Evolutionary conservation across 768 basidiomycete genomes (phyloP).

Genomic region (Wakefieldia striispora): DNA sequence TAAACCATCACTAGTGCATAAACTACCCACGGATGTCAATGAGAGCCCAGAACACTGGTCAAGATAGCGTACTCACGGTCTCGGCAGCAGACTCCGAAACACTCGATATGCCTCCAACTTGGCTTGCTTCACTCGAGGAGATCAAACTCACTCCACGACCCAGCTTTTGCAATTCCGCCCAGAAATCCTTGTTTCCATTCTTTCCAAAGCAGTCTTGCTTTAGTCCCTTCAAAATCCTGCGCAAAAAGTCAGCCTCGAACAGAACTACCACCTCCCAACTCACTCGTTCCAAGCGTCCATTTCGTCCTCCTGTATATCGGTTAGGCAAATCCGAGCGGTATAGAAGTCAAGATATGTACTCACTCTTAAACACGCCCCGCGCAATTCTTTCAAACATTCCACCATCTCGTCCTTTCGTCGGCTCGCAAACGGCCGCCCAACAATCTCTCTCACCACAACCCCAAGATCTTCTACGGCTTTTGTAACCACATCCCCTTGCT

Average conservation of each 20-base stretch:
- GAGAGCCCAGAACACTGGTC: not conserved
- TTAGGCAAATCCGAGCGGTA: not conserved
- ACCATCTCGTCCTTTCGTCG: constrained; percentile 68
- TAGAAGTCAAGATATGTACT: constrained; percentile 15
- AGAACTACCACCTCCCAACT: constrained; percentile 20
- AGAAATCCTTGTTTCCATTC: constrained; percentile 67
- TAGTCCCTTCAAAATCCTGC: constrained; percentile 61
- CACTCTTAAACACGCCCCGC: constrained; percentile 65
- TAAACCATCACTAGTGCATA: constrained; percentile 15
- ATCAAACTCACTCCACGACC: constrained; percentile 63
- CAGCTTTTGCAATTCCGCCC: constrained; percentile 51
- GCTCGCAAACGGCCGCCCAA: constrained; percentile 66
- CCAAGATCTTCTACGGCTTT: constrained; percentile 85
- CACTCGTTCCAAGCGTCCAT: constrained; percentile 80
- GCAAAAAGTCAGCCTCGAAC: not conserved
- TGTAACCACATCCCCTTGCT: constrained; percentile 72
- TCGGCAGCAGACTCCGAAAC: constrained; percentile 54
- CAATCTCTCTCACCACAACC: constrained; percentile 66
- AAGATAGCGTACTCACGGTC: constrained; percentile 41
- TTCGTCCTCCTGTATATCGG: constrained; percentile 66
- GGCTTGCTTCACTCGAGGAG: constrained; percentile 55
- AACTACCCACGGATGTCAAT: constrained; percentile 16
- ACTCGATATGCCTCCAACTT: constrained; percentile 54
- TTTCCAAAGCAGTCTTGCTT: constrained; percentile 51
- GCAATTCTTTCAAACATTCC: constrained; percentile 66